These are phyloP conservation scores for Plasmodium knowlesi DNA, from an alignment of 169 alveolate genomes.

Conservation along the genomic window DNA sequence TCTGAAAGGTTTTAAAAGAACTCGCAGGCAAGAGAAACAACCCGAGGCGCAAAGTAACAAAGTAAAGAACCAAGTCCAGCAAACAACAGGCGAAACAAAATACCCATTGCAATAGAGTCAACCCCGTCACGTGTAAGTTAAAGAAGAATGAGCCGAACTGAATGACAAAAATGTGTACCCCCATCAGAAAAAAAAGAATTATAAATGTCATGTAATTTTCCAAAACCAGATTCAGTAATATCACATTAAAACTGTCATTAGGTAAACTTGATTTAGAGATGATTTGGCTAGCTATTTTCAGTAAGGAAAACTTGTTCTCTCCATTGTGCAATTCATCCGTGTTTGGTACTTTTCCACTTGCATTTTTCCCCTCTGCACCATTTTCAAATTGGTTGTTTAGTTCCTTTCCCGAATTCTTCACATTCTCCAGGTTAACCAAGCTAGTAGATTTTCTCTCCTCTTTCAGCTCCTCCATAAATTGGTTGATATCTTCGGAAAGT, in stretches of 20 bases:
- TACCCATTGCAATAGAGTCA: constrained; percentile 47
- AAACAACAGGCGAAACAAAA: constrained; percentile 33
- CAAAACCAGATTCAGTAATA: constrained; percentile 13
- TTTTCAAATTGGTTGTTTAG: not conserved
- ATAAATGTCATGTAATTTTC: constrained; percentile 31
- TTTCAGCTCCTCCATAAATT: constrained; percentile 8
- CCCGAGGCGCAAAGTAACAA: not conserved
- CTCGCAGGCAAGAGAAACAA: constrained; percentile 9
- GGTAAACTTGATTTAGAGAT: not conserved
- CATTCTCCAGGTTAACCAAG: not conserved
- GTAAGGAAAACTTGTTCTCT: not conserved
- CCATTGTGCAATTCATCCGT: not conserved
- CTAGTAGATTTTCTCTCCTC: not conserved
- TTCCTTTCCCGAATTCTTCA: not conserved
- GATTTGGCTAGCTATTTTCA: not conserved
- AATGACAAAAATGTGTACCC: constrained; percentile 29
- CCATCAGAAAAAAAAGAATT: not conserved
- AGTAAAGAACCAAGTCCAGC: constrained; percentile 18
- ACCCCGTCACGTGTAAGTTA: constrained; percentile 48
- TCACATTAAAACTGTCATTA: not conserved
- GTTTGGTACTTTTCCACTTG: not conserved
- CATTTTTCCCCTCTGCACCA: not conserved
- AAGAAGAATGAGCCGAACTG: constrained; percentile 51
- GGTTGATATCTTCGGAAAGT: not conserved
- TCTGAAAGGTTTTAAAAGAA: constrained; percentile 25